Conservation (phyloP, 2,329 filamentous ascomycete species). For the Penicillium verrucosum region DNA sequence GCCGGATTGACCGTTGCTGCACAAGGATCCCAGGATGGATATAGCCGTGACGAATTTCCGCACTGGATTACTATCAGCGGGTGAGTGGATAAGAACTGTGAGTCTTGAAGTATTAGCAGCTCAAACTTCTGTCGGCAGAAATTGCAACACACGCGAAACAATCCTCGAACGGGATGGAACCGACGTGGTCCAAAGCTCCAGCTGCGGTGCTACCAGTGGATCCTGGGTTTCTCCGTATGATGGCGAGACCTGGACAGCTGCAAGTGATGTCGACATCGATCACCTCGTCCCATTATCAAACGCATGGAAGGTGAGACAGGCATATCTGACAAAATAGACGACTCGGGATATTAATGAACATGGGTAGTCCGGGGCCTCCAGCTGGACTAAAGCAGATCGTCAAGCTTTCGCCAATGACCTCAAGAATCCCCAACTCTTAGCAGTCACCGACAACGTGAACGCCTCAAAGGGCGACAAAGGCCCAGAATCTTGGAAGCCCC, state of each 20-base stretch:
- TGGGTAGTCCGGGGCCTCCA: slow-evolving; percentile 57
- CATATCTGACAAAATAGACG: not conserved
- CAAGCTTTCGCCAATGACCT: slow-evolving; percentile 75
- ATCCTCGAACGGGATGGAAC: slow-evolving; percentile 73
- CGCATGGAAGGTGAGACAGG: slow-evolving; percentile 63
- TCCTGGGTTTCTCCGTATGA: slow-evolving; percentile 72
- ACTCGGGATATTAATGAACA: not conserved
- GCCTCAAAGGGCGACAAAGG: slow-evolving; percentile 68
- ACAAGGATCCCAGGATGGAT: slow-evolving; percentile 54
- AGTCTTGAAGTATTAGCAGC: not conserved
- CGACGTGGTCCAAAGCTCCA: slow-evolving; percentile 55
- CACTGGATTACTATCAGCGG: slow-evolving; percentile 59
- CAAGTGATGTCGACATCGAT: slow-evolving; percentile 74
- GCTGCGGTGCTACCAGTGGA: slow-evolving; percentile 64
- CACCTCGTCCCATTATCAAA: slow-evolving; percentile 79
- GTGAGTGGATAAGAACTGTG: slow-evolving; percentile 38
- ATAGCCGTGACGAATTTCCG: slow-evolving; percentile 66
- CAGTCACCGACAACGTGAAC: slow-evolving; percentile 76
- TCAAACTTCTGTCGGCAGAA: slow-evolving; percentile 38
- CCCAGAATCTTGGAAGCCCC: slow-evolving; percentile 74
- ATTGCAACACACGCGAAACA: slow-evolving; percentile 69
- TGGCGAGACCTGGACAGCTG: slow-evolving; percentile 64
- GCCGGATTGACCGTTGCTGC: slow-evolving; percentile 56
- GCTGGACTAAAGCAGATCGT: slow-evolving; percentile 67
- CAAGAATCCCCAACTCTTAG: slow-evolving; percentile 69